phyloP scores from a whole-genome alignment of 805 yeast genomes.

The Priceomyces carsonii region DNA sequence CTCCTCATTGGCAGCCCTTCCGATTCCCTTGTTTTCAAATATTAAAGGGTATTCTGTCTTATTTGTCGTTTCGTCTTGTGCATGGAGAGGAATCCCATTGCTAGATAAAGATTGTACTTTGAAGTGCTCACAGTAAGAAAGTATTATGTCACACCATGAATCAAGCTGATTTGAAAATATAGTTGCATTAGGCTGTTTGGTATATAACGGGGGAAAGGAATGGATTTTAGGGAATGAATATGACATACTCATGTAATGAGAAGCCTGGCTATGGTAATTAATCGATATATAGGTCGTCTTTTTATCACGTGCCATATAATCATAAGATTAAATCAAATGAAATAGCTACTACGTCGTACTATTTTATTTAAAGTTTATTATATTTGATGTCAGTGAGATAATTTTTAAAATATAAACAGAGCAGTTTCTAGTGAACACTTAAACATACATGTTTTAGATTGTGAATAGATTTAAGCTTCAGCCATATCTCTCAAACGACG shows the following conservation, averaged over 20 bases:
- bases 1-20: slow-evolving; percentile 54
- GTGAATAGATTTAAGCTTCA: slow-evolving; percentile 76
- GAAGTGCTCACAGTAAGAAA: slow-evolving; percentile 58
- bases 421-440: slow-evolving; percentile 15
- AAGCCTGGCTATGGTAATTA: too few species aligned
- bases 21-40: slow-evolving; percentile 53
- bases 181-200: slow-evolving; percentile 81
- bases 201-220: slow-evolving; percentile 86
- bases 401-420: too few species aligned
- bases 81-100: slow-evolving; percentile 29
- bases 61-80: slow-evolving; percentile 22
- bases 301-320: too few species aligned
- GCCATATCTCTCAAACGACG: slow-evolving; percentile 99
- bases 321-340: too few species aligned
- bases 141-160: slow-evolving; percentile 73
- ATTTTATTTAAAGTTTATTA: too few species aligned
- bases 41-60: slow-evolving; percentile 30
- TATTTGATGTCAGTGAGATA: too few species aligned
- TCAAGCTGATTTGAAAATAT: slow-evolving; percentile 74
- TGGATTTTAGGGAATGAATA: slow-evolving; percentile 45
- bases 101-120: slow-evolving; percentile 36
- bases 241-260: slow-evolving; percentile 9
- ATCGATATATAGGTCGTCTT: too few species aligned
- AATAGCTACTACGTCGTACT: too few species aligned
- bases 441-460: slow-evolving; percentile 18